These are phyloP conservation scores for Inosperma sp. DNA, from an alignment of 768 basidiomycete genomes.

Conservation along the genomic window DNA sequence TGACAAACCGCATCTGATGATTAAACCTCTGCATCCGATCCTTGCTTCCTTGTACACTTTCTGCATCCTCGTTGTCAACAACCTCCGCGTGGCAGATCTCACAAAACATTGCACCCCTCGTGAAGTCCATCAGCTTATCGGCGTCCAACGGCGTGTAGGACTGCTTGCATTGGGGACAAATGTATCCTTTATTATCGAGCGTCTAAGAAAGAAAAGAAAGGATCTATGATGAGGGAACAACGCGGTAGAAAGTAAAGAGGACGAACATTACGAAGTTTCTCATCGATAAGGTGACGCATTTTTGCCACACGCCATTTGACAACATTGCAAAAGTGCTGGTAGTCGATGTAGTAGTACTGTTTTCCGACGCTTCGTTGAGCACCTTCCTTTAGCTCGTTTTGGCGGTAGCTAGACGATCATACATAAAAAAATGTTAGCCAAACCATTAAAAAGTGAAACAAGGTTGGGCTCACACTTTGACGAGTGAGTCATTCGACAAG, in stretches of 20 bases:
- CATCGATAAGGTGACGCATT: conserved; percentile 88
- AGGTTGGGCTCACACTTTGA: conserved; percentile 60
- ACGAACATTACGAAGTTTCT: conserved; percentile 80
- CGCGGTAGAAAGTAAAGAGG: conserved; percentile 1
- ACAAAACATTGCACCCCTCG: conserved; percentile 66
- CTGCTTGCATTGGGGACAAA: conserved; percentile 84
- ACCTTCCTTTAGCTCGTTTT: conserved; percentile 88
- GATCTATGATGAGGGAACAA: not conserved
- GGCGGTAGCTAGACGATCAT: conserved; percentile 58
- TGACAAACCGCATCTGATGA: conserved; percentile 80
- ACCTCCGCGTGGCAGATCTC: conserved; percentile 86
- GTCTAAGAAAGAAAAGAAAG: conserved; percentile 49
- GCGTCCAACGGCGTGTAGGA: conserved; percentile 84
- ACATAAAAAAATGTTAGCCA: not conserved
- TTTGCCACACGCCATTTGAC: conserved; percentile 96
- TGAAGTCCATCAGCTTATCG: conserved; percentile 74
- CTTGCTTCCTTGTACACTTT: conserved; percentile 78
- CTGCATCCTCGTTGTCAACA: conserved; percentile 87
- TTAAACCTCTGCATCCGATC: conserved; percentile 97
- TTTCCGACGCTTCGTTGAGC: conserved; percentile 82
- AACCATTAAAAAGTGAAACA: not conserved
- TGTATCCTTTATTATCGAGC: conserved; percentile 95
- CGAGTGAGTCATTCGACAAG: conserved; percentile 70
- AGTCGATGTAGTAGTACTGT: conserved; percentile 96
- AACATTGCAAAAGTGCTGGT: conserved; percentile 92